Evolutionary conservation across 345 rosid species (phyloP).

Genomic region (Viola odorata): DNA sequence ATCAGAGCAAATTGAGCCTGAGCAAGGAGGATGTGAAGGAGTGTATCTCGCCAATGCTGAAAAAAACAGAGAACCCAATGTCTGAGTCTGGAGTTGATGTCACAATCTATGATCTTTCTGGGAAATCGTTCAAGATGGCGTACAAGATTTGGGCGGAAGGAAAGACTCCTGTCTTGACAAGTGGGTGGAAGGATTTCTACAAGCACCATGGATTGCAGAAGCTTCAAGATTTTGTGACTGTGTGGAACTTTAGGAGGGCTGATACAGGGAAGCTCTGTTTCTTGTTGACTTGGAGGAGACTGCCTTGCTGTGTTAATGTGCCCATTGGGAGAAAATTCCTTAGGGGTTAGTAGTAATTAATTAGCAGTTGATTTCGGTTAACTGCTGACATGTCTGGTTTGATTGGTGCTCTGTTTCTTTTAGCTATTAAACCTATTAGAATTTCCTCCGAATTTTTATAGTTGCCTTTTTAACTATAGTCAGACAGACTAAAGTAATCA

Average conservation of each 20-base stretch:
- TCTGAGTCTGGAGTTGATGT: constrained; percentile 6
- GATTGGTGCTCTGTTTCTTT: too few species aligned
- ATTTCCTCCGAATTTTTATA: too few species aligned
- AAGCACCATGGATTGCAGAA: neutral
- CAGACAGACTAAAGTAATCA: too few species aligned
- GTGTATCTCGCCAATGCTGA: constrained; percentile 5
- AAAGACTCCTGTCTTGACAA: constrained; percentile 2
- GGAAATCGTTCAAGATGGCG: constrained; percentile 4
- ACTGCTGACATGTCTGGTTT: too few species aligned
- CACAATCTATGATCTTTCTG: neutral
- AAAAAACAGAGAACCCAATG: neutral
- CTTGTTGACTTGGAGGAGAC: neutral
- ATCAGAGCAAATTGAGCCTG: constrained; percentile 4
- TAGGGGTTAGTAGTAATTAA: neutral
- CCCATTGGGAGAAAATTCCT: neutral
- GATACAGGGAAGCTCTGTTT: constrained; percentile 1
- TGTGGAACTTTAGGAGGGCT: constrained; percentile 11
- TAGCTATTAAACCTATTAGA: too few species aligned
- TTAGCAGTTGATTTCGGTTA: neutral
- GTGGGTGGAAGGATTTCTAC: constrained; percentile 13
- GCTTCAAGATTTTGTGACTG: constrained; percentile 10
- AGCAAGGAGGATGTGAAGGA: neutral
- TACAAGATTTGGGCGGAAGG: constrained; percentile 3
- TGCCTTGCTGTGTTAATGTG: neutral
- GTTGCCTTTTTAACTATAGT: too few species aligned